Percentiles rank a stretch among this genome's conserved stretches.
phyloP scores from a whole-genome alignment of 129 eudicot species.

The Pulicaria dysenterica region DNA sequence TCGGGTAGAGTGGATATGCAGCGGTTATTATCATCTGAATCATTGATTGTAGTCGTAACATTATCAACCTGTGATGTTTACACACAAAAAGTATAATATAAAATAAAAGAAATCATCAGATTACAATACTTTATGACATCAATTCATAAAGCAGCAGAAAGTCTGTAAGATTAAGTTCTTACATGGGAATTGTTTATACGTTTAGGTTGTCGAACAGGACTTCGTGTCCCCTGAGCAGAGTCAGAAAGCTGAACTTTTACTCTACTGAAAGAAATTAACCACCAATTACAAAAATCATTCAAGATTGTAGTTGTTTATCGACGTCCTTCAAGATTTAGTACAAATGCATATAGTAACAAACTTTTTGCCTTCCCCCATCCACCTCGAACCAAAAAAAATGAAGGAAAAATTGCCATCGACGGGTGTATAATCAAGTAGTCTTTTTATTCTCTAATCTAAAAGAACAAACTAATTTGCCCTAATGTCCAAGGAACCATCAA shows the following conservation, averaged over 20 bases:
- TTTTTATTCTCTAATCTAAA: slow-evolving; percentile 1
- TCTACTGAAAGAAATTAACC: slow-evolving; percentile 45
- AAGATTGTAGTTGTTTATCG: neutral
- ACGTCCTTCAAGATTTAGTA: neutral
- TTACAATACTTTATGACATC: slow-evolving; percentile 23
- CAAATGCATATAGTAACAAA: slow-evolving; percentile 7
- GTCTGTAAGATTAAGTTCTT: slow-evolving; percentile 29
- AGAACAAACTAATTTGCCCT: slow-evolving; percentile 2
- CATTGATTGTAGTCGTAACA: slow-evolving; percentile 41
- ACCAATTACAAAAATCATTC: neutral
- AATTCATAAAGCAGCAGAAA: slow-evolving; percentile 3
- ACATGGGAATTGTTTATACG: slow-evolving; percentile 62
- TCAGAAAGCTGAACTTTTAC: slow-evolving; percentile 93
- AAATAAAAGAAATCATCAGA: neutral
- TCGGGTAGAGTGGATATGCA: slow-evolving; percentile 54
- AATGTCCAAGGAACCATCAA: neutral
- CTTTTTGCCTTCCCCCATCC: neutral
- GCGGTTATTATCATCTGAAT: slow-evolving; percentile 58
- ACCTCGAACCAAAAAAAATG: neutral
- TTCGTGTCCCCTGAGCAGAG: slow-evolving; percentile 80
- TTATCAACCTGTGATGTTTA: slow-evolving; percentile 57
- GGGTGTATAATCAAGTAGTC: slow-evolving; percentile 2
- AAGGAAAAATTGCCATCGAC: neutral
- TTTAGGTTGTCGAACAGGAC: slow-evolving; percentile 77
- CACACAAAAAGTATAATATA: slow-evolving; percentile 9